These are phyloP conservation scores for Calonectria ilicicola DNA, from an alignment of 2,329 filamentous ascomycete species.

Conservation along the genomic window DNA sequence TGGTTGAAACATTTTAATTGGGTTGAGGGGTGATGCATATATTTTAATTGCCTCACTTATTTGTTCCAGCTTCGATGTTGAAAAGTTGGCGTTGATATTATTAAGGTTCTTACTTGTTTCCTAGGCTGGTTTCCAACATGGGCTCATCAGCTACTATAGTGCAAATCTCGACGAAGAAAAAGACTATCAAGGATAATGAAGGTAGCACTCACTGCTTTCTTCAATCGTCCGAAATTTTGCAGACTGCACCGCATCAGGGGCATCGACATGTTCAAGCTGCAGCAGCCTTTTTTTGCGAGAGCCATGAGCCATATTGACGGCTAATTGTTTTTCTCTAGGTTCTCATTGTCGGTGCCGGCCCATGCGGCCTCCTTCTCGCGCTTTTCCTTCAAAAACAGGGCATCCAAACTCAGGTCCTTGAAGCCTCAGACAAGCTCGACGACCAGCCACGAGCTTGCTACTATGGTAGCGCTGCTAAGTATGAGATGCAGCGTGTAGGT, in stretches of 20 bases:
- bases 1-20: neutral
- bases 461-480: neutral
- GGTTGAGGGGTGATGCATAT: neutral
- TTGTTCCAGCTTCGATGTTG: neutral
- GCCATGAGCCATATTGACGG: no score
- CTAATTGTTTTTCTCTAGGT: neutral
- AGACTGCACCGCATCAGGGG: neutral
- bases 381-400: neutral
- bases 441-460: neutral
- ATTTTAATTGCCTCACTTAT: neutral
- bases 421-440: neutral
- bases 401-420: neutral
- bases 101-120: no score
- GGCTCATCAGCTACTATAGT: no score
- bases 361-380: neutral
- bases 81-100: neutral
- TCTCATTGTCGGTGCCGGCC: neutral
- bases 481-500: neutral
- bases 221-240: no score
- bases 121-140: no score
- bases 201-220: no score
- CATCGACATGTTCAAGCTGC: neutral
- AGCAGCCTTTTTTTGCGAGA: neutral
- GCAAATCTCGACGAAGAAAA: no score
- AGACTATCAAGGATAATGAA: no score